Evolutionary conservation across 495 filamentous ascomycete genomes (phyloP).

Genomic region (Aspergillus heteromorphus): DNA sequence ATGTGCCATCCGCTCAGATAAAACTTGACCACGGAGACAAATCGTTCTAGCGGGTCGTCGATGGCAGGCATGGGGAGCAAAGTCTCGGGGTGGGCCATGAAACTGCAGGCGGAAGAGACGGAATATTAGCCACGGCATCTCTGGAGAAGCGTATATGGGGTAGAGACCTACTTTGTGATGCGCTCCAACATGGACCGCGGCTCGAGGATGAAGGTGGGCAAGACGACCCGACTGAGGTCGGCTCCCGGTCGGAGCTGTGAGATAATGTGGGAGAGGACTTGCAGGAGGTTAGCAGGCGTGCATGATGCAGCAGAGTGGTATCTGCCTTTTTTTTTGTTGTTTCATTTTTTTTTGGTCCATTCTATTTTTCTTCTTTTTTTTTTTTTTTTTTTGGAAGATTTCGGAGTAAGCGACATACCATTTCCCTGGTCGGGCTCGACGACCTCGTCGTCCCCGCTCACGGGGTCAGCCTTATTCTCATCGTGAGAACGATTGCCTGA

Average conservation of each 20-base stretch:
- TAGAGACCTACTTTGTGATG: slow-evolving; percentile 79
- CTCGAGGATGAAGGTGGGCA: slow-evolving; percentile 97
- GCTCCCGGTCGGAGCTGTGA: slow-evolving; percentile 93
- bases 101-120: slow-evolving; percentile 47
- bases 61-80: slow-evolving; percentile 81
- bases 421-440: slow-evolving; percentile 65
- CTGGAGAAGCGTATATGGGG: neutral
- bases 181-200: slow-evolving; percentile 96
- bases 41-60: slow-evolving; percentile 86
- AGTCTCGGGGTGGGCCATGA: slow-evolving; percentile 98
- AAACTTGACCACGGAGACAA: slow-evolving; percentile 93
- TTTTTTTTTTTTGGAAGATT: neutral
- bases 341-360: neutral
- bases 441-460: slow-evolving; percentile 63
- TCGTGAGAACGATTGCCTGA: slow-evolving; percentile 52
- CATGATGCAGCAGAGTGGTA: neutral
- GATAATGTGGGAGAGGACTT: slow-evolving; percentile 88
- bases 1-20: slow-evolving; percentile 99
- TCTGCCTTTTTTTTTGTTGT: neutral
- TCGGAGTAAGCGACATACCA: slow-evolving; percentile 37
- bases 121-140: slow-evolving; percentile 4
- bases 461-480: slow-evolving; percentile 34
- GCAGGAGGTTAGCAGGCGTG: neutral
- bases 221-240: slow-evolving; percentile 86
- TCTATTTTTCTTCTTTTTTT: neutral